Evolutionary conservation across 805 yeast species (phyloP), one percentile per base, ranked within the genome.

Genomic region (Vanderwaltozyma tropicalis): DNA sequence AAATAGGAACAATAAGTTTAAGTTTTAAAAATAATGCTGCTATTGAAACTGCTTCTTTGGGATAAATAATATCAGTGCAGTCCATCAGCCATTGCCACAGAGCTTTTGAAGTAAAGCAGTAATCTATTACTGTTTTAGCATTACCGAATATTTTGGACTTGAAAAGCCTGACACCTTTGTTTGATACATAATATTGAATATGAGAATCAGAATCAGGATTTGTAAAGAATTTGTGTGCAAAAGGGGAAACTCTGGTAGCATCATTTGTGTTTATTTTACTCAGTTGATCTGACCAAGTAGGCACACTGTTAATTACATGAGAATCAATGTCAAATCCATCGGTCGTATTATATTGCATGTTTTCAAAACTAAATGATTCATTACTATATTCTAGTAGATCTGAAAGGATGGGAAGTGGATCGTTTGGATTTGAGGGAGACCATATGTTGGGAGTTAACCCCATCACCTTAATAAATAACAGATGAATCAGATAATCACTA

Each of bases 121-220:
- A 69, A n/a, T 66, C 61, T 2, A 69, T 50, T 1, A 48, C 40
- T 1, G 50, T 49, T 19, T 49, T 45, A 21, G 44, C 34, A 4
- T 45, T 39, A 10, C 57, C 59, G 41, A 70, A 67, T 5, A 49
- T 46, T 40, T 66, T 67, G 32, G 70, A 52, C 31, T 64, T 53
- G 45, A 73, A 74, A 3, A 83, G 49, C 15, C 95, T 61, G 2
- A 84, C 67, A 1, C 96, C 96, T 10, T 58, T 62, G 18, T 62
- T 49, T 0, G 88, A 73, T 5, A 74, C 77, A 53, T 79, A 87
- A 54, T 87, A 87, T 54, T 88, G 96, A 8, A 74, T 57, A 52
- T 78, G 83, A 0, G 94, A 68, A 45, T 82, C 89, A 0, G 94
- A 81, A 52, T 82, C 94, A 0, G 96, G 96, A 49, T 88, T 88